Percentiles rank a stretch among this genome's conserved stretches.
phyloP scores from a whole-genome alignment of 208 protist genomes.

The Leishmania guyanensis region DNA sequence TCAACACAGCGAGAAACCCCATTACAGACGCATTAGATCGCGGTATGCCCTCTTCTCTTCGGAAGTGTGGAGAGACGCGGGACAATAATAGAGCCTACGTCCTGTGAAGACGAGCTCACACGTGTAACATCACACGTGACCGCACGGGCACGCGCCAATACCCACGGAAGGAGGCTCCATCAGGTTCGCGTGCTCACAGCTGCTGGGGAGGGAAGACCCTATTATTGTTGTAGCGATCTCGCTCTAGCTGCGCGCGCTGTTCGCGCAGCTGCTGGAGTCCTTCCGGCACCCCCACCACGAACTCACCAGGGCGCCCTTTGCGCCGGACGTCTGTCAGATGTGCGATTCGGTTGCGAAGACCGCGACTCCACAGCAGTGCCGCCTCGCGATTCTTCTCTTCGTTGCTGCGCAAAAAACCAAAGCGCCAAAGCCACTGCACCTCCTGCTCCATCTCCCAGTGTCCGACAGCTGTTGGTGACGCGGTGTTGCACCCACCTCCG shows the following conservation, averaged over 20 bases:
- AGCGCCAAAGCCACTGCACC: constrained; percentile 81
- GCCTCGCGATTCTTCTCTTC: constrained; percentile 71
- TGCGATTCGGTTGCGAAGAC: constrained; percentile 66
- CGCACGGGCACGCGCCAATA: not conserved
- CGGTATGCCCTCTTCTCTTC: not conserved
- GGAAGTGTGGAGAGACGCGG: not conserved
- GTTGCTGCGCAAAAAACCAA: constrained; percentile 68
- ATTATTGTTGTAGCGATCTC: constrained; percentile 68
- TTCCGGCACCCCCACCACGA: constrained; percentile 91
- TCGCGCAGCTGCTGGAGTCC: constrained; percentile 76
- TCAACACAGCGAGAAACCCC: not conserved
- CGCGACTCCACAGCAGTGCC: constrained; percentile 61
- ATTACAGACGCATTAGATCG: not conserved
- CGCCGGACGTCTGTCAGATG: constrained; percentile 85
- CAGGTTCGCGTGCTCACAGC: constrained; percentile 2
- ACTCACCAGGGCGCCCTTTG: constrained; percentile 76
- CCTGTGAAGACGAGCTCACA: not conserved
- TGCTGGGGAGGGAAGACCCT: constrained; percentile 82
- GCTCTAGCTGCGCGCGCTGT: constrained; percentile 76
- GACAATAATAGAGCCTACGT: not conserved
- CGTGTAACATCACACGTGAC: not conserved
- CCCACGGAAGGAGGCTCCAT: not conserved
- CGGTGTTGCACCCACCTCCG: constrained; percentile 10
- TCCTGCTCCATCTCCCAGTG: constrained; percentile 50
- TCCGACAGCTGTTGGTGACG: constrained; percentile 6